phyloP scores from a whole-genome alignment of 2,329 filamentous ascomycete species.

The Iodosphaeria phyllophila region DNA sequence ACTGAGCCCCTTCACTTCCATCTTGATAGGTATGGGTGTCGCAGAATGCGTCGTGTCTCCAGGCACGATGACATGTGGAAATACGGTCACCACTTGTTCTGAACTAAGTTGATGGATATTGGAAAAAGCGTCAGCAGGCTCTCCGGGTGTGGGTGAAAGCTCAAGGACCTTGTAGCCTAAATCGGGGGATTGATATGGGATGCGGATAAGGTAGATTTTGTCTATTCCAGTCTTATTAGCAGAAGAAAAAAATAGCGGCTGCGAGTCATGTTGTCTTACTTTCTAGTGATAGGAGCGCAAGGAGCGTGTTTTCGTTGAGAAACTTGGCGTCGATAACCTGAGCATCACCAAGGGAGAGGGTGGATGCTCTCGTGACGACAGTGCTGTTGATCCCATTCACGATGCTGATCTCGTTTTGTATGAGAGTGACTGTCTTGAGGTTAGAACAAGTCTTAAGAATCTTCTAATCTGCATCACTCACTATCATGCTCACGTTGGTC shows the following conservation, averaged over 20 bases:
- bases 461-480: conserved; percentile 8
- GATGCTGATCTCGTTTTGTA: conserved; percentile 28
- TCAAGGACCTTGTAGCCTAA: conserved; percentile 20
- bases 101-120: conserved; percentile 11
- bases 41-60: no score
- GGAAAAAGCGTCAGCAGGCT: conserved; percentile 8
- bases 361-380: conserved; percentile 17
- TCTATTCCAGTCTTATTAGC: conserved; percentile 3
- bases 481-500: conserved; percentile 17
- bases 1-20: conserved; percentile 30
- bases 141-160: no score
- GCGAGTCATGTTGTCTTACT: no score
- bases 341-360: conserved; percentile 21
- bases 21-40: conserved; percentile 22
- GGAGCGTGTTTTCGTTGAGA: conserved; percentile 38
- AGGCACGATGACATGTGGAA: conserved; percentile 11
- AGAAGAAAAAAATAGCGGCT: not conserved
- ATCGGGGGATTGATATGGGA: conserved; percentile 18
- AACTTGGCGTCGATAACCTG: conserved; percentile 48
- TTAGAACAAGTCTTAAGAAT: no score
- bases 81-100: conserved; percentile 11
- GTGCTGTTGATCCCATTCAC: conserved; percentile 39
- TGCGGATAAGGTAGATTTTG: conserved; percentile 11
- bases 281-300: conserved; percentile 33
- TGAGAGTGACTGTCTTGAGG: no score